Conservation (phyloP, 768 basidiomycete genomes). For the Auricularia auricula-judae region DNA sequence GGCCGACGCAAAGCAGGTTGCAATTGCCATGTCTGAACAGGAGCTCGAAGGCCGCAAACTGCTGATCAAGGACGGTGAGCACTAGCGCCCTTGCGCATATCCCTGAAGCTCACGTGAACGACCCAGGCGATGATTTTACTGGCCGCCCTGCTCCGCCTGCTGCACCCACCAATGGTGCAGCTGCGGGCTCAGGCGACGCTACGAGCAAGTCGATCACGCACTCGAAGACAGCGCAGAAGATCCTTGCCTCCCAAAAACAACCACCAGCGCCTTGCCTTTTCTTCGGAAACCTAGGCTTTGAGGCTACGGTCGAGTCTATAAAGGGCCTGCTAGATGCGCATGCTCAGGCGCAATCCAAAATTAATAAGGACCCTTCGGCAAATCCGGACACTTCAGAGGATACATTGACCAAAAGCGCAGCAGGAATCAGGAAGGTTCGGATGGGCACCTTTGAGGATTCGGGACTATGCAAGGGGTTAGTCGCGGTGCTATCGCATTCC, state of each 20-base stretch:
- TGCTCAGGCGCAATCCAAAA: slow-evolving; percentile 20
- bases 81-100: slow-evolving; percentile 3
- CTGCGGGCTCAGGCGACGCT: slow-evolving; percentile 12
- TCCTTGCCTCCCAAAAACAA: slow-evolving; percentile 69
- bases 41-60: slow-evolving; percentile 75
- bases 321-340: slow-evolving; percentile 65
- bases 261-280: slow-evolving; percentile 79
- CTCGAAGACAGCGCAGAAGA: slow-evolving; percentile 69
- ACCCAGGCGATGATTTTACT: slow-evolving; percentile 58
- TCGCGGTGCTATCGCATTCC: slow-evolving; percentile 6
- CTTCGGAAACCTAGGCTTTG: slow-evolving; percentile 87
- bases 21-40: slow-evolving; percentile 73
- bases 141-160: slow-evolving; percentile 49
- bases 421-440: slow-evolving; percentile 55
- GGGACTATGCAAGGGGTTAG: slow-evolving; percentile 90
- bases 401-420: slow-evolving; percentile 38
- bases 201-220: slow-evolving; percentile 22
- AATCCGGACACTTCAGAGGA: slow-evolving; percentile 22
- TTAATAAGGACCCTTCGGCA: slow-evolving; percentile 10
- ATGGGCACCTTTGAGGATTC: slow-evolving; percentile 96
- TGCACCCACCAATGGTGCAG: slow-evolving; percentile 15
- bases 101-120: slow-evolving; percentile 4
- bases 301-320: slow-evolving; percentile 71
- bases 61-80: slow-evolving; percentile 85
- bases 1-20: slow-evolving; percentile 57